Conservation (phyloP, 768 basidiomycete genomes). For the Mycena capillaripes region DNA sequence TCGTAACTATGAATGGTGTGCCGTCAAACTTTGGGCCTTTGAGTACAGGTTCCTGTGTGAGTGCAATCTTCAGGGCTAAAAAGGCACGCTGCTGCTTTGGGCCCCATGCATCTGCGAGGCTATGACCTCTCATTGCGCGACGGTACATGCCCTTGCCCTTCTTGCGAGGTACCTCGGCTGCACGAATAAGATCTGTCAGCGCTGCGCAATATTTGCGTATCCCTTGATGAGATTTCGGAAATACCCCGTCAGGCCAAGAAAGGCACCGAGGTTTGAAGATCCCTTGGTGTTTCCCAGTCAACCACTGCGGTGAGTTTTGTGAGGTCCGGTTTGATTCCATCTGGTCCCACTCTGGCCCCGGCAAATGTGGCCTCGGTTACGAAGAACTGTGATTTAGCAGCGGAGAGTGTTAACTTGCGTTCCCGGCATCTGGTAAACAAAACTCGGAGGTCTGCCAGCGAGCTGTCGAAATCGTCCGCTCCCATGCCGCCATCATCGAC, state of each 20-base stretch:
- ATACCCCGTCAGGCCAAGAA: conserved; percentile 39
- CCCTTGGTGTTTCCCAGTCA: conserved; percentile 42
- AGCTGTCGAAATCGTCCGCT: no score
- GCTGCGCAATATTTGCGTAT: conserved; percentile 50
- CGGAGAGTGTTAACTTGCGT: no score
- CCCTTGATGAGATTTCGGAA: conserved; percentile 50
- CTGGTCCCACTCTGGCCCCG: conserved; percentile 44
- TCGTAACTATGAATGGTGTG: no score
- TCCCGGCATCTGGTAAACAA: no score
- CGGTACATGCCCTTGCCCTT: neutral
- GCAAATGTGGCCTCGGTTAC: no score
- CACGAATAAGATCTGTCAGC: conserved; percentile 46
- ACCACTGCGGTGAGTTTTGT: conserved; percentile 54
- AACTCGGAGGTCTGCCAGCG: no score
- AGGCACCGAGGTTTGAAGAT: conserved; percentile 26
- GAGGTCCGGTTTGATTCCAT: conserved; percentile 51
- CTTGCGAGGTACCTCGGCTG: neutral
- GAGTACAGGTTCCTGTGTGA: no score
- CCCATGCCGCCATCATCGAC: no score
- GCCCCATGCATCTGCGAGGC: neutral
- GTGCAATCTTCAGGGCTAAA: neutral
- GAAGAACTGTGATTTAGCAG: no score
- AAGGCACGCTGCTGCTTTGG: neutral
- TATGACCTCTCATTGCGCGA: neutral
- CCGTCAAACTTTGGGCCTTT: no score